These are phyloP conservation scores for Talaromyces sp. DNA, from an alignment of 2,329 filamentous ascomycete species.

Conservation along the genomic window DNA sequence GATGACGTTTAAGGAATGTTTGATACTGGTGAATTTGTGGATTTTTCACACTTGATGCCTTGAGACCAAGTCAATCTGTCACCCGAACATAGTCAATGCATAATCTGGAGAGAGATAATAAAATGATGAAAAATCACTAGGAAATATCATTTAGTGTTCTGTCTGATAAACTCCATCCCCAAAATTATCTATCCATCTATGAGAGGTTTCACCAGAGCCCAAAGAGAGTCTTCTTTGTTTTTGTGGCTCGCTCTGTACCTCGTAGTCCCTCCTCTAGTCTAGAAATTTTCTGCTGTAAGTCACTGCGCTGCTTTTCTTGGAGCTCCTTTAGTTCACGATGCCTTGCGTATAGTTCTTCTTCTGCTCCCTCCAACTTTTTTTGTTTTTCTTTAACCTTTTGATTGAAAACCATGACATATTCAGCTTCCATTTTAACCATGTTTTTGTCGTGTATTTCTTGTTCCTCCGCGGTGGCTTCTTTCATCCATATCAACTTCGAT, in stretches of 20 bases:
- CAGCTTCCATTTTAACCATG: neutral
- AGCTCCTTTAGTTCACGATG: neutral
- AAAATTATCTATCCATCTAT: no score
- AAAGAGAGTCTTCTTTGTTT: neutral
- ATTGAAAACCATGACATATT: neutral
- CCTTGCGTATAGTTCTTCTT: neutral
- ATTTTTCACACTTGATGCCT: no score
- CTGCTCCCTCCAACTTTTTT: neutral
- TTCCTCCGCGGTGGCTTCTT: neutral
- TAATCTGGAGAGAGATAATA: no score
- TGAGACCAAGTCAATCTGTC: no score
- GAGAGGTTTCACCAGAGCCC: neutral
- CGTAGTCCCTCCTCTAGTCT: neutral
- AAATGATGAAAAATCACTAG: no score
- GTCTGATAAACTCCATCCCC: neutral
- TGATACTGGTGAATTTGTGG: no score
- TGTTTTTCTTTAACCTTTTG: neutral
- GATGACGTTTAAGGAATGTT: no score
- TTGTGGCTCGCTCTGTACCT: neutral
- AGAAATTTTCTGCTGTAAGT: neutral
- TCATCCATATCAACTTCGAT: neutral
- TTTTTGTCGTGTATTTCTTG: neutral
- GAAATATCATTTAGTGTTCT: neutral
- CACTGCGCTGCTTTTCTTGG: neutral
- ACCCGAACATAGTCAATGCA: no score